A percentile compares a stretch with the other conserved stretches of the same genome.
These are phyloP conservation scores for Populus ilicifolia DNA, from an alignment of 345 rosid genomes.

Conservation along the genomic window DNA sequence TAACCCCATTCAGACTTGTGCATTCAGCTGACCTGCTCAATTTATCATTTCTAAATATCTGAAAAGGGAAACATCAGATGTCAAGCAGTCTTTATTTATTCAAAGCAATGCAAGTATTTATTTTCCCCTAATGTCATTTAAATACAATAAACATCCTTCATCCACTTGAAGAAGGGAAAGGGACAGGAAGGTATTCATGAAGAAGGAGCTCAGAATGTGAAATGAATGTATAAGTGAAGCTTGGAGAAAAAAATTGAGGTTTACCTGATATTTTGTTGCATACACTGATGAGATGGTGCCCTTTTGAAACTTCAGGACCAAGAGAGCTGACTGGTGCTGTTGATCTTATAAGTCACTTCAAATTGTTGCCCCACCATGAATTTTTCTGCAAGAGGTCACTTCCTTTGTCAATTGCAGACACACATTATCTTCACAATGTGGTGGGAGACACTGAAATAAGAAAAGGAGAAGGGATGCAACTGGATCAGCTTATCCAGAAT, in stretches of 20 bases:
- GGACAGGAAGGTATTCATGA: neutral
- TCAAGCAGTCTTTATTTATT: neutral
- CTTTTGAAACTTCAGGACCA: constrained; percentile 21
- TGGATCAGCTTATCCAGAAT: constrained; percentile 32
- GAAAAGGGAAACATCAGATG: neutral
- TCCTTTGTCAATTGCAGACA: constrained; percentile 29
- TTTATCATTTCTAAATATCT: neutral
- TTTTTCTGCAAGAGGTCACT: constrained; percentile 35
- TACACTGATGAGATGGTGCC: neutral
- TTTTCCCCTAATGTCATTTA: neutral
- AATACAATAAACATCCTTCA: neutral
- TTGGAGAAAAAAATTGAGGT: neutral
- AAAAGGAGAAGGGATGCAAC: constrained; percentile 37
- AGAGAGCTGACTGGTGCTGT: constrained; percentile 35
- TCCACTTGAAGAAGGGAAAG: neutral
- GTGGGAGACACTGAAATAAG: constrained; percentile 42
- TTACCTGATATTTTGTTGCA: neutral
- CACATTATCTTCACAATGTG: constrained; percentile 35
- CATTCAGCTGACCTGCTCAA: neutral
- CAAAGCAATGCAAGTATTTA: neutral
- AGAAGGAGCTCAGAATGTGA: neutral
- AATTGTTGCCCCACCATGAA: constrained; percentile 29
- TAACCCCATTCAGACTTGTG: neutral
- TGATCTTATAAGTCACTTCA: constrained; percentile 36
- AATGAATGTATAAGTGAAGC: neutral